Conservation (phyloP, 2,329 filamentous ascomycete species). For the Decorospora gaudefroyi region DNA sequence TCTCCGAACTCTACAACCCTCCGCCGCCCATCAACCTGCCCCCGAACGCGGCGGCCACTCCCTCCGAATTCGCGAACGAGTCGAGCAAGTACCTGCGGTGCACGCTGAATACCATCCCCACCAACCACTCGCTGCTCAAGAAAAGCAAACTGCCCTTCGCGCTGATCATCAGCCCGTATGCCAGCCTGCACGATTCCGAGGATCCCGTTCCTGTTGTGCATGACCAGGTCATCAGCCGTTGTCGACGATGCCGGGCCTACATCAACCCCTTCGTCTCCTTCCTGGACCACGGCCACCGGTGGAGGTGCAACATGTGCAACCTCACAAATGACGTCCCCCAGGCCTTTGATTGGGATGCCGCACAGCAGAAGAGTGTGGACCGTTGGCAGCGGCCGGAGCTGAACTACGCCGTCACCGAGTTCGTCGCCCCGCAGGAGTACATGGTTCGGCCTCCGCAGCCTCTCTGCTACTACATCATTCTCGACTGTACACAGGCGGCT, state of each 20-base stretch:
- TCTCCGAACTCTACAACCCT: conserved; percentile 86
- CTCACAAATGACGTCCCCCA: conserved; percentile 99
- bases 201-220: conserved; percentile 89
- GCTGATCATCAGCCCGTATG: conserved; percentile 94
- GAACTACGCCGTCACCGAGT: conserved; percentile 96
- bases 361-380: conserved; percentile 87
- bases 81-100: conserved; percentile 92
- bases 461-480: conserved; percentile 42
- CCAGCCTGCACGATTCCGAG: conserved; percentile 87
- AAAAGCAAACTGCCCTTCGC: conserved; percentile 94
- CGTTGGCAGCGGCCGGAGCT: conserved; percentile 90
- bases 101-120: conserved; percentile 90
- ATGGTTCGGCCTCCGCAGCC: conserved; percentile 98
- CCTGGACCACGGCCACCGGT: conserved; percentile 93
- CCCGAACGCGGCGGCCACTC: conserved; percentile 90
- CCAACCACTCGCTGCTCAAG: conserved; percentile 88
- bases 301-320: conserved; percentile 99
- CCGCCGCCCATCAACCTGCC: conserved; percentile 90
- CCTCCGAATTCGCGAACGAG: conserved; percentile 89
- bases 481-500: conserved; percentile 59
- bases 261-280: conserved; percentile 94
- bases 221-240: conserved; percentile 96
- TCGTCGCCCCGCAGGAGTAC: conserved; percentile 97
- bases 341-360: conserved; percentile 96
- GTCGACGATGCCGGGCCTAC: conserved; percentile 92